phyloP scores from a whole-genome alignment of 2,329 filamentous ascomycete genomes.

The Dothideomycetidae sp. region DNA sequence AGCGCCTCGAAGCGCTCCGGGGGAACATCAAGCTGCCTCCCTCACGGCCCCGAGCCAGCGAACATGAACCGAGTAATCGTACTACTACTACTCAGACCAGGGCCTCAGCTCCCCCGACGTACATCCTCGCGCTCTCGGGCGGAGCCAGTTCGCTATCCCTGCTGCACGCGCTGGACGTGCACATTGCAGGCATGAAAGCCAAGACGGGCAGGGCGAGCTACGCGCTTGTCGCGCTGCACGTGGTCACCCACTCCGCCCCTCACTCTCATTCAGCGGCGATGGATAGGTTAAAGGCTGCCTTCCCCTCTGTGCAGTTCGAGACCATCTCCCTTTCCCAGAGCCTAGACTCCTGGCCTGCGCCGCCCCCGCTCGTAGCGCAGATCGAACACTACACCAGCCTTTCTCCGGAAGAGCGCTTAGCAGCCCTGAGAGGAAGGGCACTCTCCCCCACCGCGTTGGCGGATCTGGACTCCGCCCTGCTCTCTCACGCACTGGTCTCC shows the following conservation, averaged over 20 bases:
- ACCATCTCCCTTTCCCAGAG: constrained; percentile 43
- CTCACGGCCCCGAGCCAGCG: no score
- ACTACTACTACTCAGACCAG: not conserved
- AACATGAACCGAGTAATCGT: constrained; percentile 33
- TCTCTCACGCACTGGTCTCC: constrained; percentile 55
- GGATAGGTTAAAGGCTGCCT: constrained; percentile 40
- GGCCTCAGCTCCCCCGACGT: constrained; percentile 18
- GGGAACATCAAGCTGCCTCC: constrained; percentile 27
- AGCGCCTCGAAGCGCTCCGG: constrained; percentile 54
- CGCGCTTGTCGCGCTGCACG: constrained; percentile 43
- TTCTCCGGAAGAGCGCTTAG: constrained; percentile 19
- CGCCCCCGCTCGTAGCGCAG: not conserved
- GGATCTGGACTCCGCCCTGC: constrained; percentile 58
- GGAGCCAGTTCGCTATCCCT: constrained; percentile 69
- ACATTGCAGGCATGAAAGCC: constrained; percentile 49
- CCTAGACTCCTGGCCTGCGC: constrained; percentile 6
- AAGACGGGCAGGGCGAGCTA: constrained; percentile 54
- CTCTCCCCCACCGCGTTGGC: constrained; percentile 60
- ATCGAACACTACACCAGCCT: not conserved
- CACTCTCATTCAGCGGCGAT: constrained; percentile 24
- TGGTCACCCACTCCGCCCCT: constrained; percentile 36
- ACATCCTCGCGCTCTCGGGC: constrained; percentile 70
- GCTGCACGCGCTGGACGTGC: constrained; percentile 58
- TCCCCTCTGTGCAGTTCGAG: constrained; percentile 52
- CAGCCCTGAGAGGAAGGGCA: constrained; percentile 46